Evolutionary conservation across 2,329 filamentous ascomycete species (phyloP).

Genomic region (Colletotrichum sp.): DNA sequence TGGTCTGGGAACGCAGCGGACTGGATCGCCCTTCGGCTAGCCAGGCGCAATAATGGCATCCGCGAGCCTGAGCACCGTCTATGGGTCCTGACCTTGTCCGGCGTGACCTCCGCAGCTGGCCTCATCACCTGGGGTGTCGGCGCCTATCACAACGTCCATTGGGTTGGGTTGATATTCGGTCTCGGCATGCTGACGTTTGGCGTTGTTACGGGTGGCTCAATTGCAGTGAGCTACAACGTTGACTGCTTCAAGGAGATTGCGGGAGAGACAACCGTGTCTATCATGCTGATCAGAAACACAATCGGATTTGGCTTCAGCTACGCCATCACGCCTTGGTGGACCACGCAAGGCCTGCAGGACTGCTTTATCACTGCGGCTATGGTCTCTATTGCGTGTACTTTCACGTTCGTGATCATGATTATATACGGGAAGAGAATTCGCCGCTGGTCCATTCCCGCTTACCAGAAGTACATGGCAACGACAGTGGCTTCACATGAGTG

Average conservation of each 20-base stretch:
- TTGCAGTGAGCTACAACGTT: background rate
- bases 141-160: background rate
- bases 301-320: background rate
- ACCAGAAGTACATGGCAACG: background rate
- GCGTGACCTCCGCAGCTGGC: background rate
- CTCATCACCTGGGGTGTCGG: background rate
- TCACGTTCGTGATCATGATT: background rate
- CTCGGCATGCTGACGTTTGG: background rate
- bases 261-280: rapidly evolving
- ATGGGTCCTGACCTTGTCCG: background rate
- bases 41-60: background rate
- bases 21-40: background rate
- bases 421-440: background rate
- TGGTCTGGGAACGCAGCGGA: background rate
- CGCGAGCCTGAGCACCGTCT: background rate
- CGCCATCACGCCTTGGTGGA: background rate
- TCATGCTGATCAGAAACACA: background rate
- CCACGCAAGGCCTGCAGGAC: background rate
- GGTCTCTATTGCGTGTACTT: background rate
- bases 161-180: background rate
- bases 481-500: background rate
- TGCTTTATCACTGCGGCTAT: background rate
- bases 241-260: background rate
- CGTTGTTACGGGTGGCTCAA: background rate
- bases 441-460: background rate